Conservation (phyloP, 1,139 yeast genomes). For the Sugiyamaella japonica region DNA sequence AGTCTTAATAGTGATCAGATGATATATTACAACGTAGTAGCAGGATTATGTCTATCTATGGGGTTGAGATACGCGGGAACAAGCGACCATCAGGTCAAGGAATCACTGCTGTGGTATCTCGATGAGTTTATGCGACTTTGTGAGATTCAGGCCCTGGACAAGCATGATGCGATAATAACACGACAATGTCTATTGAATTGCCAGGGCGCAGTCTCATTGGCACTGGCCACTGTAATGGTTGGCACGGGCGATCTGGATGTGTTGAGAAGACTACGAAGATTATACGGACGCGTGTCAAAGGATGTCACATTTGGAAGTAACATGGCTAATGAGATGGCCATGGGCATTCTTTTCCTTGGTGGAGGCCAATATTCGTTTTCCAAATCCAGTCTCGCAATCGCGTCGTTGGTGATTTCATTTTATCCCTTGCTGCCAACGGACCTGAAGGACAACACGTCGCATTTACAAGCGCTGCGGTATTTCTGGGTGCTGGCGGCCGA, state of each 20-base stretch:
- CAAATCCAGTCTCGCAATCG: conserved; percentile 63
- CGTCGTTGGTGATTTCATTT: conserved; percentile 68
- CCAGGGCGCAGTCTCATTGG: conserved; percentile 60
- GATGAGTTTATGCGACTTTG: conserved; percentile 63
- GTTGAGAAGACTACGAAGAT: conserved; percentile 66
- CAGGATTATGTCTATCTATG: conserved; percentile 74
- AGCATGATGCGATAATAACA: conserved; percentile 63
- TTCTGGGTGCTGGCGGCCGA: conserved; percentile 89
- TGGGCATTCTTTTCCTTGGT: conserved; percentile 86
- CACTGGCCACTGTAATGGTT: conserved; percentile 77
- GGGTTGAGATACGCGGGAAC: conserved; percentile 79
- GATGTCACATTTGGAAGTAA: conserved; percentile 64
- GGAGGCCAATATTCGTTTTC: conserved; percentile 89
- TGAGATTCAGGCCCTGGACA: conserved; percentile 43
- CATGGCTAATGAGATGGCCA: conserved; percentile 76
- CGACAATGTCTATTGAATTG: conserved; percentile 57
- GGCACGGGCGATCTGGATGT: conserved; percentile 87
- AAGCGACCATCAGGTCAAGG: conserved; percentile 55
- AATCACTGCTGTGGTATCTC: conserved; percentile 58
- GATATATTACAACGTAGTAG: conserved; percentile 63
- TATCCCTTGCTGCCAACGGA: conserved; percentile 68
- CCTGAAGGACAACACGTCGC: conserved; percentile 50
- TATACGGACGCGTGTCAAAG: conserved; percentile 59
- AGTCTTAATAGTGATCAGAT: conserved; percentile 61
- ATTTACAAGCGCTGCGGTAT: conserved; percentile 83